Evolutionary conservation across 352 stramenopile species (phyloP), one percentile per base, ranked within the genome.

Genomic region (Phytophthora cryptogea): DNA sequence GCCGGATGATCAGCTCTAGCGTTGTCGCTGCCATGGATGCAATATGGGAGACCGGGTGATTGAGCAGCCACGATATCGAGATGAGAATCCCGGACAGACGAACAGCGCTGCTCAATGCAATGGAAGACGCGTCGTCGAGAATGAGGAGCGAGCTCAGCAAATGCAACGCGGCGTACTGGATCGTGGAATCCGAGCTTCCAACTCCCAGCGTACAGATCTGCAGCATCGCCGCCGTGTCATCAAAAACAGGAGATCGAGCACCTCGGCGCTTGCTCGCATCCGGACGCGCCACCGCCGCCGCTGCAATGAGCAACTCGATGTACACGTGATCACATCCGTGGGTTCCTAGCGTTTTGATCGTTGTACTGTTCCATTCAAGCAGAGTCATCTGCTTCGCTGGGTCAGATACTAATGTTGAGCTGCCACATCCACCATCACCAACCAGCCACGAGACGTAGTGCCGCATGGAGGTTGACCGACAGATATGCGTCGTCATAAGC

Each of bases 1-100:
- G 43, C 0, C 44, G 33, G 8, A 66, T 64, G 17, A 74, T 40
- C 27, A 41, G 5, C 8, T 45, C 40, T 10, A 83, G 26, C 0
- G 74, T 45, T 8, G 51, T 51, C 4, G 54, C 36, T 31, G 67
- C 59, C 17, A 61, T 66, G 2, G 45, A 33, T 27, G 61, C 59
- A 5, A 82, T 68, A 14, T 54, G 33, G 1, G 14, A 13, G 23
- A 35, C 33, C 1, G 30, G 40, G 44, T 83, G 76, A 30, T 41
- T 51, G 0, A 83, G 36, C 13, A 82, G 52, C 76, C 76, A 85
- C 3, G 64, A 63, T 5, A 85, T 52, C 0, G 62, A 71, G 35
- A 81, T 79, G 27, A 85, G 60, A 16, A 60, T 64, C 8, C 76
- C 76, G 1, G 63, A 68, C 8, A 78, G 39, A 2, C 76, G 70